These are phyloP conservation scores for Aspergillus quadrilineatus DNA, from an alignment of 2,329 filamentous ascomycete species.

Conservation along the genomic window DNA sequence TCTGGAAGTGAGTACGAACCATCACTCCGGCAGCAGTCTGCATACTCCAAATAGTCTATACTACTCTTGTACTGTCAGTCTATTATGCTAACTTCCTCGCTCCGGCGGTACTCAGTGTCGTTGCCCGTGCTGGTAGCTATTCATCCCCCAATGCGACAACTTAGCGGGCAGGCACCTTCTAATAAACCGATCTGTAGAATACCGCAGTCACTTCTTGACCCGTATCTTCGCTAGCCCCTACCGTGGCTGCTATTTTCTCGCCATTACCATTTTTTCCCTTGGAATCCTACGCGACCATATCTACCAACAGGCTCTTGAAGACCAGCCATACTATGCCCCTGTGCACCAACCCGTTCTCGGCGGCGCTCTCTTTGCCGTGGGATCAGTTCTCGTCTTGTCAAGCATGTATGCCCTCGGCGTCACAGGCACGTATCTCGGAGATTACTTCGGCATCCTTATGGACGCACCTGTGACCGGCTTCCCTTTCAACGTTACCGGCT, in stretches of 20 bases:
- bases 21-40: background rate
- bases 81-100: conserved; percentile 16
- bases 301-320: conserved; percentile 78
- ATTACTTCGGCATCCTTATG: conserved; percentile 99
- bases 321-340: conserved; percentile 72
- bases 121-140: conserved; percentile 71
- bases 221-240: conserved; percentile 80
- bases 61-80: background rate
- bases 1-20: conserved; percentile 82
- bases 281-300: conserved; percentile 85
- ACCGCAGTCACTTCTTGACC: conserved; percentile 84
- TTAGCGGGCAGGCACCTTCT: background rate
- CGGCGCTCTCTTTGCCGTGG: conserved; percentile 67
- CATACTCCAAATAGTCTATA: background rate
- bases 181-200: conserved; percentile 60
- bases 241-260: conserved; percentile 84
- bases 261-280: conserved; percentile 83
- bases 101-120: conserved; percentile 57
- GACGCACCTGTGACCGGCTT: conserved; percentile 91
- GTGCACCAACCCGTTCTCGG: conserved; percentile 67
- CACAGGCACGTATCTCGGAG: conserved; percentile 92
- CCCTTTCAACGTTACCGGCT: conserved; percentile 86
- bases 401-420: conserved; percentile 91
- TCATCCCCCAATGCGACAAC: conserved; percentile 9
- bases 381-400: conserved; percentile 81